A percentile compares a stretch with the other conserved stretches of the same genome.
phyloP scores from a whole-genome alignment of 176 grass and related monocot species.

The Triticum urartu region DNA sequence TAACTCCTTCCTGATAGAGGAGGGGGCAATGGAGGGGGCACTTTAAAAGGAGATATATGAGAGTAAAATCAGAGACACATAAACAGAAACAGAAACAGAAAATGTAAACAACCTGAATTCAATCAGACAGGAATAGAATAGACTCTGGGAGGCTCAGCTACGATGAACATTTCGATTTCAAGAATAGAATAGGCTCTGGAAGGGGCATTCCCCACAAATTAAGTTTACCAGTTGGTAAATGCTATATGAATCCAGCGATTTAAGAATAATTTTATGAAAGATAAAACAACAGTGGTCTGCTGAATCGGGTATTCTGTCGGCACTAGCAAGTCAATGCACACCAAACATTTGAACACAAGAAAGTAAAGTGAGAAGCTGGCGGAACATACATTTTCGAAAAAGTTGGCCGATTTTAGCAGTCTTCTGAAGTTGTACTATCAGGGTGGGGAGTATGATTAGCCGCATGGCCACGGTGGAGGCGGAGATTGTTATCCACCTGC shows the following conservation, averaged over 20 bases:
- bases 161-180: constrained; percentile 7
- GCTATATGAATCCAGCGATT: neutral
- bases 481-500: constrained; percentile 86
- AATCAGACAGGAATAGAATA: constrained; percentile 11
- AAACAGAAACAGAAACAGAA: constrained; percentile 12
- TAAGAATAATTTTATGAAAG: neutral
- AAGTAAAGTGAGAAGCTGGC: neutral
- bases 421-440: constrained; percentile 74
- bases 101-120: constrained; percentile 23
- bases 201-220: neutral
- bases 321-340: neutral
- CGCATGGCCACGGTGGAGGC: constrained; percentile 80
- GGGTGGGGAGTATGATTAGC: constrained; percentile 64
- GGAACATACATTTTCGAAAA: constrained; percentile 53
- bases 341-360: neutral
- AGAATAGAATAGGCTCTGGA: constrained; percentile 5
- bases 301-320: neutral
- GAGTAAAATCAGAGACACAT: constrained; percentile 41
- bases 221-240: neutral
- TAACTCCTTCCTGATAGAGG: constrained; percentile 58
- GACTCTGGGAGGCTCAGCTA: neutral
- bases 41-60: constrained; percentile 69
- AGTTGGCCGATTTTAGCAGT: constrained; percentile 51
- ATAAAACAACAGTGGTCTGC: neutral
- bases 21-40: constrained; percentile 72